These are phyloP conservation scores for Rhododendron williamsianum DNA, from an alignment of 148 eudicot genomes.

Conservation along the genomic window DNA sequence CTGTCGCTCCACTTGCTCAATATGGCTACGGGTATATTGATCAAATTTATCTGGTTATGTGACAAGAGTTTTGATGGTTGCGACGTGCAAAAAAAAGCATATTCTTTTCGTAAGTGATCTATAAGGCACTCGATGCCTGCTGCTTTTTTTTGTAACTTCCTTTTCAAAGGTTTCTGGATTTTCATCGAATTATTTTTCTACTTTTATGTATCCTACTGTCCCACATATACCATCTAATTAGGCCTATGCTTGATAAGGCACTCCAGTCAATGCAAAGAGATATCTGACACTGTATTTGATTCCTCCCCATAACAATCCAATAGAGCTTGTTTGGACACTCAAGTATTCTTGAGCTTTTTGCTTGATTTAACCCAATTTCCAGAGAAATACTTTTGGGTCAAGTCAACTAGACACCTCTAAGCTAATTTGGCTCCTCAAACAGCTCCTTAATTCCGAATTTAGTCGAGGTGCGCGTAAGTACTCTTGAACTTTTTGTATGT, in stretches of 20 bases:
- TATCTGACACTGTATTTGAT: neutral
- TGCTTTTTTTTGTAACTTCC: neutral
- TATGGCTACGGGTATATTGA: too few species aligned
- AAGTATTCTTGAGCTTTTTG: neutral
- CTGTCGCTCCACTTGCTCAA: too few species aligned
- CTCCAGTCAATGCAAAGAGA: neutral
- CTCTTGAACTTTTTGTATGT: neutral
- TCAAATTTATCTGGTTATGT: too few species aligned
- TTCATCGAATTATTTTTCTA: neutral
- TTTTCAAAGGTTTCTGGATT: neutral
- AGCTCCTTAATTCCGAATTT: too few species aligned
- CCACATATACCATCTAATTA: too few species aligned
- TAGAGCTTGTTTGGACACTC: conserved; percentile 1
- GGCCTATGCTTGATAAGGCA: neutral
- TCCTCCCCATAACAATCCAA: neutral
- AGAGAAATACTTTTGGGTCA: neutral
- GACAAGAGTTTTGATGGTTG: too few species aligned
- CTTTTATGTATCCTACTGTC: neutral
- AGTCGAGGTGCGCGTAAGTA: neutral
- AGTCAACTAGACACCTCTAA: neutral
- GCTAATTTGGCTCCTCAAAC: neutral
- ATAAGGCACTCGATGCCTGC: too few species aligned
- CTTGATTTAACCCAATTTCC: neutral
- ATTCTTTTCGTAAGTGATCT: too few species aligned
- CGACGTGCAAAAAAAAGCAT: too few species aligned